Evolutionary conservation across 2,329 filamentous ascomycete species (phyloP), one percentile per base, ranked within the genome.

Genomic region (Fusarium penzigii): DNA sequence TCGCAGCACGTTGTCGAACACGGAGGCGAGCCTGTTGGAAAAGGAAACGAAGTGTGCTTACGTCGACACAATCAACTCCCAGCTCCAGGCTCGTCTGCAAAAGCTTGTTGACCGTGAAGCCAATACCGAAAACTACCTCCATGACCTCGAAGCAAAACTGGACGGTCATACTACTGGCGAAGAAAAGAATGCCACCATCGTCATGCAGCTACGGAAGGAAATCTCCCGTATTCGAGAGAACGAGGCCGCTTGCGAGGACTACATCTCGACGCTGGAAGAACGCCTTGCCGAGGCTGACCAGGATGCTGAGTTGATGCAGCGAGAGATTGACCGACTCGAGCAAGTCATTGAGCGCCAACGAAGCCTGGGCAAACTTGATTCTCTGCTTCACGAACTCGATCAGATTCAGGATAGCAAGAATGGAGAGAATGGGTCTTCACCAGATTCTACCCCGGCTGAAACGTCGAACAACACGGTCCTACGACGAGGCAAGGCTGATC

Each of bases 211-310:
- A 48, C 89, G 92, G 46, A 97, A 96, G 68, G 94, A 99, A 74
- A 87, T 99, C 55, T 80, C 88, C 20, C 87, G 93, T 40, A 84
- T 92, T 14, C 86, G 92, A 44, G 94, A 97, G 65, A 97, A 92
- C 62, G 94, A 99, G 74, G 83, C 87, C 4, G 88, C 88, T 39
- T 92, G 87, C 61, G 94, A 99, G 70, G 94, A 97, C 60, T 99
- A 99, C 70, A 97, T 99, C 48, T 96, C 93, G 1, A 97, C 92
- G 0, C 78, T 99, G 11, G 94, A 99, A 69, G 94, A 97, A 74
- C 88, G 93, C 17, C 82, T 99, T 9, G 94, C 94, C 1, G 94
- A 99, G 72, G 88, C 93, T 3, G 94, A 99, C 65, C 93, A 97
- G 70, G 94, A 99, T 68, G 86, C 90, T 58, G 94, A 97, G 70